Evolutionary conservation across 345 rosid genomes (phyloP).

Genomic region (Pistacia atlantica): DNA sequence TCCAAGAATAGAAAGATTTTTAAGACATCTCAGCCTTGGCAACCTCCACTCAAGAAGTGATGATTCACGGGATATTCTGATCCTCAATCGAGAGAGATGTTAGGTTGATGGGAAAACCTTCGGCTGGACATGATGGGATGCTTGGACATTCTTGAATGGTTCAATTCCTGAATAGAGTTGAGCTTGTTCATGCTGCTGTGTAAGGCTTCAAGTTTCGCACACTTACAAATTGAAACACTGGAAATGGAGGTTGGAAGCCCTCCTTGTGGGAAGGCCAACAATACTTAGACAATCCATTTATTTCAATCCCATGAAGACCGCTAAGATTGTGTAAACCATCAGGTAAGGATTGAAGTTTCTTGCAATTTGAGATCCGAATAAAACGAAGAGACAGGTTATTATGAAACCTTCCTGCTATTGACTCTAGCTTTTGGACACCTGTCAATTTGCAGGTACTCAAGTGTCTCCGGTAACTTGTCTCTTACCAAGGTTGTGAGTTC

Average conservation of each 20-base stretch:
- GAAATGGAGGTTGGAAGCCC: neutral
- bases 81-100: neutral
- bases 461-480: neutral
- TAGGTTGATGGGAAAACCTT: neutral
- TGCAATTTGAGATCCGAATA: no score
- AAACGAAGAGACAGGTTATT: neutral
- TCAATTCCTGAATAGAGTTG: neutral
- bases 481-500: slow-evolving; percentile 1
- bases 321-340: no score
- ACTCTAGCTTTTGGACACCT: neutral
- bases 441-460: neutral
- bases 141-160: neutral
- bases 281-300: no score
- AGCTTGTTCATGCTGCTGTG: neutral
- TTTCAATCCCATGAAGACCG: no score
- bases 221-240: neutral
- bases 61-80: neutral
- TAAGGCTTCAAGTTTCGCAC: neutral
- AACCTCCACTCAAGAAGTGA: neutral
- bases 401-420: neutral
- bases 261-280: no score
- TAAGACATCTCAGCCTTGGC: neutral
- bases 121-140: neutral
- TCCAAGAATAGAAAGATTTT: neutral
- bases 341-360: no score